Evolutionary conservation across 768 basidiomycete species (phyloP).

Genomic region (Suillus placidus): DNA sequence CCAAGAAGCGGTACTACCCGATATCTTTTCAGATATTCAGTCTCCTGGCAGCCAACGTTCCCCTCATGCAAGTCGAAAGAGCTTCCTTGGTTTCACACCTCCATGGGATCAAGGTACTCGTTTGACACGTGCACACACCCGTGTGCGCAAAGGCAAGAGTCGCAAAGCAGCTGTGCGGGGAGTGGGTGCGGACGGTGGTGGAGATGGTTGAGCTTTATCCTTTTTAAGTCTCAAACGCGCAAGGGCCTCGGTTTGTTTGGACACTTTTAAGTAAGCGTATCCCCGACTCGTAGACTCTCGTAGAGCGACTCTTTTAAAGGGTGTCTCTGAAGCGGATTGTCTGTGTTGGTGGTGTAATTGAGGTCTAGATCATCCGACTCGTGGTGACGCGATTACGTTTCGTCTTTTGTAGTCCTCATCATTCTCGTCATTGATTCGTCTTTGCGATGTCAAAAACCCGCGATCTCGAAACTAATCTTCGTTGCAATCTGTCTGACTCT

Average conservation of each 20-base stretch:
- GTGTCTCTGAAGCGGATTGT: background rate
- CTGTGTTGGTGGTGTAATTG: background rate
- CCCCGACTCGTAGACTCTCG: background rate
- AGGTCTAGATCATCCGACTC: background rate
- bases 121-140: conserved; percentile 14
- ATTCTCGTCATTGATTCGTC: no score
- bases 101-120: conserved; percentile 20
- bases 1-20: conserved; percentile 1
- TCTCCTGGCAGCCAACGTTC: conserved; percentile 40
- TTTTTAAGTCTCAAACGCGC: background rate
- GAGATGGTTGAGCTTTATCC: background rate
- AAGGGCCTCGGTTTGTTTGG: background rate
- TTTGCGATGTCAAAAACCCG: no score
- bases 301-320: background rate
- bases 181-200: conserved; percentile 28
- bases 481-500: no score
- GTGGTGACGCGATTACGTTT: background rate
- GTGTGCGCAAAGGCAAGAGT: conserved; percentile 37
- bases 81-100: conserved; percentile 34
- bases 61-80: conserved; percentile 17
- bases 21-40: conserved; percentile 48
- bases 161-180: conserved; percentile 38
- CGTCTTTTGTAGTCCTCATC: background rate
- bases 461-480: no score
- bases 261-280: background rate